A percentile compares a stretch with the other conserved stretches of the same genome.
Evolutionary conservation across 345 rosid genomes (phyloP).

Genomic region (Eucalyptus tenuipes): DNA sequence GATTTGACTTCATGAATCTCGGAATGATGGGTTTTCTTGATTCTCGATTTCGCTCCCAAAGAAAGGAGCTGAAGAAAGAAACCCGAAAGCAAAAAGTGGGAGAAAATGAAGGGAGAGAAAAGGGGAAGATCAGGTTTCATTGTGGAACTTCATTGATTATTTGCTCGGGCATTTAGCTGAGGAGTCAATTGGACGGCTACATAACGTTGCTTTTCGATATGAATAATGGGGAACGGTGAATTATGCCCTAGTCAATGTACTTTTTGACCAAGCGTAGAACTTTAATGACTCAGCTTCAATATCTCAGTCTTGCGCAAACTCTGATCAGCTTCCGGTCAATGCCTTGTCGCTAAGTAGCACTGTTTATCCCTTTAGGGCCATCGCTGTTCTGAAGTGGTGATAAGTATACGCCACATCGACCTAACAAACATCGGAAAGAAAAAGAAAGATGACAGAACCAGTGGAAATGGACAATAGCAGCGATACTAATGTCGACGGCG

Average conservation of each 20-base stretch:
- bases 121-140: neutral
- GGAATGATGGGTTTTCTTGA: neutral
- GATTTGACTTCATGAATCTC: neutral
- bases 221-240: neutral
- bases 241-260: neutral
- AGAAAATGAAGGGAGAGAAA: neutral
- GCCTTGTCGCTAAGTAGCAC: neutral
- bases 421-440: neutral
- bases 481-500: accelerated
- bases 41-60: neutral
- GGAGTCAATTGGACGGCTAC: neutral
- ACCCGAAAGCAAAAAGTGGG: neutral
- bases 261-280: neutral
- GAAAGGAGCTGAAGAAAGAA: neutral
- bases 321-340: neutral
- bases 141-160: neutral
- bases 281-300: neutral
- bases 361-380: neutral
- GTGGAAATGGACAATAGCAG: neutral
- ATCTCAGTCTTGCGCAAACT: neutral
- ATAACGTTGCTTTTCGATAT: neutral
- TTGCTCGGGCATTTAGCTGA: neutral
- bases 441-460: neutral
- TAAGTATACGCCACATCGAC: neutral
- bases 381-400: neutral